Evolutionary conservation across 2,329 filamentous ascomycete species (phyloP).

Genomic region (Fusarium nelsonii): DNA sequence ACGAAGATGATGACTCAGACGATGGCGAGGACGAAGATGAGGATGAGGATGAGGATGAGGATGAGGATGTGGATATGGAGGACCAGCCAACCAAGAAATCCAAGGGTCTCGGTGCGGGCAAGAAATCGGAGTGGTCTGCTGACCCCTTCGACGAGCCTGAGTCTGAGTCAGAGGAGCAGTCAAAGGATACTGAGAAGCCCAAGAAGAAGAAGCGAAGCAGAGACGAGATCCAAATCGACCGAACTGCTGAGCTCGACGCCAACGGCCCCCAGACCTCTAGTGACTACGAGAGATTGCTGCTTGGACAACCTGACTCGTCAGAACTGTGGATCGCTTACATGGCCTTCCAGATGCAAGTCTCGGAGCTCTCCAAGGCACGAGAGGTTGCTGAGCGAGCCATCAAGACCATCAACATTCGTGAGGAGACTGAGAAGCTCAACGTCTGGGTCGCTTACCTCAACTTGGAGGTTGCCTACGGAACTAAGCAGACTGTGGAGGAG

Average conservation of each 20-base stretch:
- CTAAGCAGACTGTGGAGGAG: conserved; percentile 82
- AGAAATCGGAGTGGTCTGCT: conserved; percentile 91
- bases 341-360: conserved; percentile 96
- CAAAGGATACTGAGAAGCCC: conserved; percentile 52
- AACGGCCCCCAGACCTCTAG: conserved; percentile 89
- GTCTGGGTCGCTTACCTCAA: conserved; percentile 96
- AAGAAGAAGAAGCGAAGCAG: conserved; percentile 79
- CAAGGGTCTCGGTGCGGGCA: conserved; percentile 63
- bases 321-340: conserved; percentile 96
- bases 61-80: conserved; percentile 57
- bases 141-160: conserved; percentile 73
- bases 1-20: conserved; percentile 44
- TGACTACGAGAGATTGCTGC: conserved; percentile 92
- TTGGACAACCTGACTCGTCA: conserved; percentile 94
- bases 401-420: conserved; percentile 88
- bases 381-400: conserved; percentile 92
- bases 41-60: conserved; percentile 54
- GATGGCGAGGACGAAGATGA: conserved; percentile 60
- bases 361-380: conserved; percentile 88
- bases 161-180: conserved; percentile 59
- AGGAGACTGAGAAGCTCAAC: conserved; percentile 93
- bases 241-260: conserved; percentile 90
- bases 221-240: conserved; percentile 84
- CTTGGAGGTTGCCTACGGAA: conserved; percentile 90
- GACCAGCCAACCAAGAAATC: conserved; percentile 53